Evolutionary conservation across 352 stramenopile species (phyloP).

Genomic region (Peronospora farinosa): DNA sequence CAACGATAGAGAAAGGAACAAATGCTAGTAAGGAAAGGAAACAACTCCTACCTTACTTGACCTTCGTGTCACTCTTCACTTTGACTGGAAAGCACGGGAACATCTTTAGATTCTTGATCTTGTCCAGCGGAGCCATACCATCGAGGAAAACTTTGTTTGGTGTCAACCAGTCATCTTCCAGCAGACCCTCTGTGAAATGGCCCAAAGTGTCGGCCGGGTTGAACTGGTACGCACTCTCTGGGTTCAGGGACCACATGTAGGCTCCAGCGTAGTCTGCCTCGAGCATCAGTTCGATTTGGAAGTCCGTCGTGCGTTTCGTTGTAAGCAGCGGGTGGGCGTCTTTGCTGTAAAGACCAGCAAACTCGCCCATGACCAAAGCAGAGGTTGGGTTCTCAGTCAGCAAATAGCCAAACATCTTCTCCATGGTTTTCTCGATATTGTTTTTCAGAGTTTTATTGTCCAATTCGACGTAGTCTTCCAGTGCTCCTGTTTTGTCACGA

Average conservation of each 20-base stretch:
- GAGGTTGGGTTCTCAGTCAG: conserved; percentile 29
- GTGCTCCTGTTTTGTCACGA: conserved; percentile 17
- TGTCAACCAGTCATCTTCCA: conserved; percentile 65
- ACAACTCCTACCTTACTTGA: conserved; percentile 9
- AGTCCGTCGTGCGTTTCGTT: conserved; percentile 59
- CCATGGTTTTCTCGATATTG: conserved; percentile 57
- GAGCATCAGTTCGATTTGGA: conserved; percentile 60
- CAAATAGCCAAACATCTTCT: conserved; percentile 71
- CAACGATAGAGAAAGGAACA: conserved; percentile 20
- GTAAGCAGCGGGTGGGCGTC: conserved; percentile 45
- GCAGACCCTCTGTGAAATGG: conserved; percentile 54
- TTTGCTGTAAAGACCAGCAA: conserved; percentile 58
- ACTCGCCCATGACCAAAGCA: conserved; percentile 62
- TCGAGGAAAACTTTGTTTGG: conserved; percentile 57
- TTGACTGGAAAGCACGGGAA: conserved; percentile 56
- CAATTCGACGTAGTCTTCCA: conserved; percentile 42
- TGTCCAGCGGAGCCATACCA: conserved; percentile 47
- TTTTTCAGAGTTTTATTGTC: conserved; percentile 44
- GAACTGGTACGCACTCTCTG: conserved; percentile 69
- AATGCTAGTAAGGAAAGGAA: neutral
- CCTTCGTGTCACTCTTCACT: conserved; percentile 7
- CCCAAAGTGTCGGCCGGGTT: conserved; percentile 61
- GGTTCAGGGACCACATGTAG: conserved; percentile 79
- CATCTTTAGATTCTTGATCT: conserved; percentile 47
- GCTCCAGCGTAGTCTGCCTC: conserved; percentile 47